These are phyloP conservation scores for Claviceps pazoutovae DNA, from an alignment of 2,329 filamentous ascomycete species.

Conservation along the genomic window DNA sequence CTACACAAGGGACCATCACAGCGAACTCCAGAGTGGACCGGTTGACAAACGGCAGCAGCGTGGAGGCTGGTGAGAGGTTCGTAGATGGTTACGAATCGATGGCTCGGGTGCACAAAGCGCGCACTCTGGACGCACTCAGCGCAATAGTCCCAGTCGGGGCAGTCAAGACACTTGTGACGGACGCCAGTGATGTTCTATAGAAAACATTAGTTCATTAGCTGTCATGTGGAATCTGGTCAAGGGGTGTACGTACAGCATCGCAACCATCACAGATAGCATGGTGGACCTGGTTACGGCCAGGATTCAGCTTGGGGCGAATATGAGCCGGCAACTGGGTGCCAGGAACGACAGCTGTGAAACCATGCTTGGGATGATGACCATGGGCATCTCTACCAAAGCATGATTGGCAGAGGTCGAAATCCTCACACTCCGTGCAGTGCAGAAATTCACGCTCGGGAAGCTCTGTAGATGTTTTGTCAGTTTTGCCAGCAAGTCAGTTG, in stretches of 20 bases:
- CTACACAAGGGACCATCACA: constrained; percentile 88
- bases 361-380: constrained; percentile 82
- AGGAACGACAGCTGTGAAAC: constrained; percentile 54
- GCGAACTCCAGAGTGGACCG: constrained; percentile 71
- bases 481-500: not conserved
- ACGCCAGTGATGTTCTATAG: constrained; percentile 60
- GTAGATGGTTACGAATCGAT: constrained; percentile 83
- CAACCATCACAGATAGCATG: constrained; percentile 91
- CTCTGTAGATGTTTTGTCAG: constrained; percentile 28
- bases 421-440: constrained; percentile 71
- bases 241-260: constrained; percentile 36
- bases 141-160: constrained; percentile 97
- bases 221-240: too few relatives aligned
- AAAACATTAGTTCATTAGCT: not conserved
- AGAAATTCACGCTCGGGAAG: constrained; percentile 68
- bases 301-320: constrained; percentile 53
- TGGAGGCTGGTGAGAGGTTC: constrained; percentile 40
- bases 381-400: constrained; percentile 69
- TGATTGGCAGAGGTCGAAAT: constrained; percentile 79
- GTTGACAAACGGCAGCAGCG: constrained; percentile 11
- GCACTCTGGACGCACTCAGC: constrained; percentile 57
- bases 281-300: constrained; percentile 72
- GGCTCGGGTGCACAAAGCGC: constrained; percentile 56
- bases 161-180: constrained; percentile 92
- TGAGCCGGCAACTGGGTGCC: constrained; percentile 46